Base-by-base conservation (phyloP, 2,329 filamentous ascomycete genomes). In the Trichoderma sp. region DNA sequence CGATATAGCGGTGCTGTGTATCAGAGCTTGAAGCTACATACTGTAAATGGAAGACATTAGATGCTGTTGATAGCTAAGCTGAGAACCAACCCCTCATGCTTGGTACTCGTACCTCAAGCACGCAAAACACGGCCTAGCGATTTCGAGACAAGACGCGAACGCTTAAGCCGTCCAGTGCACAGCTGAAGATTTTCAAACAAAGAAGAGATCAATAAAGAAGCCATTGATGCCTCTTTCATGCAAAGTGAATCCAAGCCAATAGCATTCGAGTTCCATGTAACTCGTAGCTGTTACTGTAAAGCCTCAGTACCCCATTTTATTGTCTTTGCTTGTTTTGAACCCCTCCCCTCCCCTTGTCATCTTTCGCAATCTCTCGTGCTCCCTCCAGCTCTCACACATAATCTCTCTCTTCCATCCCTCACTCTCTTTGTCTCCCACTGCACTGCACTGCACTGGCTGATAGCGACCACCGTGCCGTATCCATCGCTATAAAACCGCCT, bases 341-440 rank as follows among this genome's bases (percentile, higher is more conserved):
- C 45, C 66, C 65, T 31, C 66, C 65, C 66, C 65, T 65, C 62
- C 63, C 50, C 66, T 59, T 33, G 50, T 69, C 59, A 59, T 29
- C 66, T 67, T 35, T 67, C 27, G 64, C 64, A 67, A 67, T 50
- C 41, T 67, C 64, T 67, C 41, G n/a, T 45, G 45, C 45, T 53
- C 45, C 45, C 41, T 45, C 38, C 41, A 38, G 35, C 38, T 45
- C 41, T 21, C 45, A 50, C 45, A 53, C 45, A 21, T 53, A 53
- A 21, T 50, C 45, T n/a, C n/a, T n/a, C 45, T n/a, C n/a, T 3
- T 35, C 33, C 11, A 12, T 35, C 12, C 45, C 2, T 53, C 45
- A 4, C n/a, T 53, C 18, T 50, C 45, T n/a, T 50, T 21, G 45
- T 21, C 41, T 53, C 31, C 35, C 67, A 27, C 16, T 41, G 38